These are phyloP conservation scores for Beauveria scarabaeidicola DNA, from an alignment of 2,329 filamentous ascomycete species.

Conservation along the genomic window DNA sequence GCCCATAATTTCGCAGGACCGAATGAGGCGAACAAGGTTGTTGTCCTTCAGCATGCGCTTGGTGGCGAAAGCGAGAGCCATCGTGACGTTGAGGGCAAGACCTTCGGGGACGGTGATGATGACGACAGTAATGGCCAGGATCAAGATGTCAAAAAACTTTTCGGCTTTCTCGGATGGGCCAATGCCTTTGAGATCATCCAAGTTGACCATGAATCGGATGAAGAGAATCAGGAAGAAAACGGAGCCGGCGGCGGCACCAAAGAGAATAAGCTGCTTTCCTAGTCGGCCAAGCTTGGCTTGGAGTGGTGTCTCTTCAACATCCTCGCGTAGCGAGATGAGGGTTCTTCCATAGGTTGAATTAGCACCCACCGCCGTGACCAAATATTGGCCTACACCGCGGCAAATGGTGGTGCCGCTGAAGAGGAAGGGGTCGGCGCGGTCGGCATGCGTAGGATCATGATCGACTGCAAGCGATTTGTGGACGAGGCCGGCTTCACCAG, in stretches of 20 bases:
- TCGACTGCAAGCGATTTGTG: constrained; percentile 55
- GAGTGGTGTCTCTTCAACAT: constrained; percentile 67
- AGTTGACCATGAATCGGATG: constrained; percentile 29
- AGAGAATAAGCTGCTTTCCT: constrained; percentile 60
- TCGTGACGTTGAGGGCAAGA: constrained; percentile 50
- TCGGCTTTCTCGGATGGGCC: constrained; percentile 43
- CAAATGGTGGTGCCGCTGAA: constrained; percentile 70
- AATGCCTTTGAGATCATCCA: constrained; percentile 25
- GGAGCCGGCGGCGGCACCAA: constrained; percentile 31
- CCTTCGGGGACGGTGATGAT: constrained; percentile 55
- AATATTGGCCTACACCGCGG: constrained; percentile 65
- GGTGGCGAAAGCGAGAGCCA: constrained; percentile 54
- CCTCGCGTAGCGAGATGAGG: constrained; percentile 68
- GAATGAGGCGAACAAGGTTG: constrained; percentile 50
- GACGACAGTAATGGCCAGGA: constrained; percentile 49
- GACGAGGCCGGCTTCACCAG: constrained; percentile 54
- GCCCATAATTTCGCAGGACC: constrained; percentile 56
- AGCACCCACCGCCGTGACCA: constrained; percentile 66
- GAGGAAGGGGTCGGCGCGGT: constrained; percentile 63
- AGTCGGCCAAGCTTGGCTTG: constrained; percentile 70
- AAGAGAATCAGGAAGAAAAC: constrained; percentile 35
- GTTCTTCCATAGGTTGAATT: constrained; percentile 71
- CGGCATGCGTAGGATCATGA: constrained; percentile 46
- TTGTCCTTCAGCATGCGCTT: constrained; percentile 56
- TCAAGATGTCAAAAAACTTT: constrained; percentile 49